Percentiles rank a stretch among this genome's conserved stretches.
These are phyloP conservation scores for Parmelia sp. DNA, from an alignment of 495 filamentous ascomycete species.

Conservation along the genomic window DNA sequence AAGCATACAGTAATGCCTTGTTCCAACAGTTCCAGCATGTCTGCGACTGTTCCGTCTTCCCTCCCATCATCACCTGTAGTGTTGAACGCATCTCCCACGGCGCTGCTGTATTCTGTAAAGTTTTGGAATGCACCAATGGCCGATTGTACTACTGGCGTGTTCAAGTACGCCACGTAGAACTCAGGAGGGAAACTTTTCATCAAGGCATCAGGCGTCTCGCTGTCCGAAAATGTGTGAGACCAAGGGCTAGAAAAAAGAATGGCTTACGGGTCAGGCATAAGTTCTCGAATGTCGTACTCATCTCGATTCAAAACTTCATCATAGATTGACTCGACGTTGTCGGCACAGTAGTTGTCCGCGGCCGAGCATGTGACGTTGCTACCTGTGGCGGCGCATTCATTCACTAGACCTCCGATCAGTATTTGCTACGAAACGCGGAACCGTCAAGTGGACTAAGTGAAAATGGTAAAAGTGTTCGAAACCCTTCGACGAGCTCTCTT, in stretches of 20 bases:
- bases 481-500: background rate
- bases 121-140: conserved; percentile 63
- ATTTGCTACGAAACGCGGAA: background rate
- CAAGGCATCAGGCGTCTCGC: background rate
- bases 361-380: conserved; percentile 36
- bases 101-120: conserved; percentile 48
- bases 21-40: conserved; percentile 47
- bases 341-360: conserved; percentile 36
- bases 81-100: conserved; percentile 50
- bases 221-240: background rate
- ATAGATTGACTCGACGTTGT: conserved; percentile 39
- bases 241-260: background rate
- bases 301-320: conserved; percentile 38
- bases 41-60: conserved; percentile 42
- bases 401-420: conserved; percentile 24
- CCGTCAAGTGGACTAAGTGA: background rate
- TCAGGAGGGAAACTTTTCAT: conserved; percentile 48
- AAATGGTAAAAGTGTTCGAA: background rate
- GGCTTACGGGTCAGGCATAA: conserved; percentile 41
- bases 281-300: conserved; percentile 58
- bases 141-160: conserved; percentile 53
- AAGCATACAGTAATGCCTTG: conserved; percentile 47
- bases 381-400: conserved; percentile 41
- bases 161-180: conserved; percentile 60
- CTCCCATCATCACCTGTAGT: conserved; percentile 43